Base-by-base conservation (phyloP, 2,329 filamentous ascomycete species). In the Fusarium ambrosium region DNA sequence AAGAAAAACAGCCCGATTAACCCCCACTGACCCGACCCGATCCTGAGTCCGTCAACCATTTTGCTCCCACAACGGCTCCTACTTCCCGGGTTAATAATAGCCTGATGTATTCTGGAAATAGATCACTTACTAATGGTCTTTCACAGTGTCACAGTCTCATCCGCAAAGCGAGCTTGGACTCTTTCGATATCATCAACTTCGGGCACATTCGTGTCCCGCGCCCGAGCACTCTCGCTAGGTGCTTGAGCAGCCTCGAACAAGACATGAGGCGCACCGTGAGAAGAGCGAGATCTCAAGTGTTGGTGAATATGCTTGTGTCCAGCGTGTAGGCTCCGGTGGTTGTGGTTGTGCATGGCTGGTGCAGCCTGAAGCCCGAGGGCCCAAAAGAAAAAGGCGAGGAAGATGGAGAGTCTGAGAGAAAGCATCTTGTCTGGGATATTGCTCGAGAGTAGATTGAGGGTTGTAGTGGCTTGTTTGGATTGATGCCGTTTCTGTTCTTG, bases 291-390 rank as follows among this genome's bases (percentile, higher is more conserved):
- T 32, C 60, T 78, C 43, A 56, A 27, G 53, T 61, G 69, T 34
- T 69, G 66, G 77, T 83, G 68, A 79, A 84, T 75, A 80, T 82
- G 77, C 83, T 85, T 84, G 84, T 85, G 66, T 22, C 73, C 66
- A 41, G 62, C 62, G 51, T 79, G 75, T 34, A 73, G 27, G 10
- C 34, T 36, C 58, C 62, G 71, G 62, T 79, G 76, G 45, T 66
- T 72, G 22, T 79, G 77, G 60, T 67, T 70, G n/a, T 74, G 72
- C 62, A 68, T 64, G 13, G 77, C 61, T 20, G 80, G 80, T 29
- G 76, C 79, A 20, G 79, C 80, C 24, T 80, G 64, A 3, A 77
- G 64, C 27, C 73, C 62, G 18, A 76, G 67, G 43, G 75, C 68
- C 71, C 79, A 79, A 36, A 78, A 53, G 41, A 76, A 73, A 34